Base-by-base conservation (phyloP, 805 yeast genomes). In the Danielia oregonensis region DNA sequence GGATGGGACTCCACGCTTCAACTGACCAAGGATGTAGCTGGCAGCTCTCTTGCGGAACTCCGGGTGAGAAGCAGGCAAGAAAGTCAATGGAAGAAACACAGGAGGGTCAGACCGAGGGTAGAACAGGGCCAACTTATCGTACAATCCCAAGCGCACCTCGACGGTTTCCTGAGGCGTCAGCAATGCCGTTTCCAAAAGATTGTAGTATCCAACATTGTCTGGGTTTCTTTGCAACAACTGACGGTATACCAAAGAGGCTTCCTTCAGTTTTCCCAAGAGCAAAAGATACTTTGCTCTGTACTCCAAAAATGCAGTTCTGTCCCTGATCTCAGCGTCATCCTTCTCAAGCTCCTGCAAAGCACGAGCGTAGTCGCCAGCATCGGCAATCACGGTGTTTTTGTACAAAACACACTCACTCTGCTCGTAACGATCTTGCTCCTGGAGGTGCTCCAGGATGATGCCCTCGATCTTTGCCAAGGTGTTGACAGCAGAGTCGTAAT, bases 31-130 rank as follows among this genome's bases (percentile, higher is more conserved):
- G 29, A 89, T 59, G 55, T 88, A 93, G 2, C 57, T 55, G 19
- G 60, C 48, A 5, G 76, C 78, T 35, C 73, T 72, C 7, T 39
- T 40, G 28, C 59, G 62, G 49, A 82, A 78, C 29, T 68, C 57
- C 17, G 73, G 67, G 26, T 54, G 54, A 7, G 71, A 72, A 11
- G 81, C 79, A 9, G 74, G 63, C 26, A 85, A 63, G 46, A 86
- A 86, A 0, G 83, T 73, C 52, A 91, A 70, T 10, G 97, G 97
- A 32, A 87, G 71, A 44, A 75, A 78, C 46, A 72, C 72, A 18
- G 93, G 88, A 17, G 91, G 80, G 52, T 88, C 96, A 2, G 91
- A 78, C 45, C 72, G 78, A 22, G 97, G 97, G 58, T 87, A 89
- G 52, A 85, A 80, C 28, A 52, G 58, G 2, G 76, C 71, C 42